Base-by-base conservation (phyloP, 2,329 filamentous ascomycete species). In the Beauveria australis region DNA sequence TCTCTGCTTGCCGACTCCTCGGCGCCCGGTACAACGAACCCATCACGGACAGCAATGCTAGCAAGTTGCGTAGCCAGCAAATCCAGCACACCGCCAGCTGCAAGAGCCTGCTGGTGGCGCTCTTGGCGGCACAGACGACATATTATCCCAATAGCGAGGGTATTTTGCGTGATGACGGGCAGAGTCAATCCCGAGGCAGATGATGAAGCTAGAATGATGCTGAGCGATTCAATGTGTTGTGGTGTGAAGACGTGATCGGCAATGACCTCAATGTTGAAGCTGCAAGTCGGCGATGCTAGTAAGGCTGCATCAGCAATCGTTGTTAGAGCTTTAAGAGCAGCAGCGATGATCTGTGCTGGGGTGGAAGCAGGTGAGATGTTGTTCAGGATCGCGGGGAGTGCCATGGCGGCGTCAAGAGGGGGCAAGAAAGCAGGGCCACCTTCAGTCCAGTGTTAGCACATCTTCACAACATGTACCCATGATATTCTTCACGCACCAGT, bases 391-490 rank as follows among this genome's bases (percentile, higher is more conserved):
- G 83, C 81, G 8, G 85, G 80, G n/a, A 95, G 76, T 10, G 86
- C 80, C 61, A 81, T 79, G 59, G 86, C 86, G 28, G 86, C 82
- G 63, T 91, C 79, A 30, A 97, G 78, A 18, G 92, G 89, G 7
- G 81, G 76, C 47, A 96, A 81, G 72, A 94, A 96, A 18, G 87
- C 78, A 49, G 91, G 84, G 6, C 93, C 92, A 66, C 89, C 92
- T 95, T 70, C 56, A 67, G 16, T 33, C 19, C 16, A 14, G 47
- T 53, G 44, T 48, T 54, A 64, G 61, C 37, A 30, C 33, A 28
- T 46, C 26, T 26, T 46, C 46, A 19, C 12, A 10, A 49, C 26
- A 48, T 18, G 33, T 1, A 26, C 14, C 10, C 26, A 0, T 28
- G 2, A 16, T 62, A 3, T 43, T 33, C 30, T 57, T 37, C 22